Conservation (phyloP, 106 monocot genomes). For the Phalaenopsis equestris region DNA sequence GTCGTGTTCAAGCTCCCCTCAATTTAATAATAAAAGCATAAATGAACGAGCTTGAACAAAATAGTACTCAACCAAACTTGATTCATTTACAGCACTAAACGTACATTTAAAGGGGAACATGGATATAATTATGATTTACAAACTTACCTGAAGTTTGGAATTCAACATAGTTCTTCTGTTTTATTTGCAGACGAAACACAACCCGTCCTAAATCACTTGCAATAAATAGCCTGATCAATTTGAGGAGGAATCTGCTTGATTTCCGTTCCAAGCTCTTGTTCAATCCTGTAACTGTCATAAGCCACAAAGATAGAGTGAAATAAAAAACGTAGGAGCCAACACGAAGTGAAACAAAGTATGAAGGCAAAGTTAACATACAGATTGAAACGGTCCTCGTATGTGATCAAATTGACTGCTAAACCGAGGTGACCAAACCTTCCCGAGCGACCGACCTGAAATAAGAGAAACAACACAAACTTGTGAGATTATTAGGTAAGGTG, state of each 20-base stretch:
- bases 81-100: too few relatives aligned
- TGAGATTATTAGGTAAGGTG: too few relatives aligned
- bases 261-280: conserved; percentile 96
- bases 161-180: too few relatives aligned
- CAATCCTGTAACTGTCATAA: conserved; percentile 70
- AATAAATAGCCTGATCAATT: conserved; percentile 87
- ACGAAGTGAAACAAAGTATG: background rate
- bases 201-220: conserved; percentile 36
- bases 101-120: too few relatives aligned
- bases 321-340: background rate
- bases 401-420: conserved; percentile 90
- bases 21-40: too few relatives aligned
- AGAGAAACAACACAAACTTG: too few relatives aligned
- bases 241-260: conserved; percentile 92
- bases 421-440: conserved; percentile 96
- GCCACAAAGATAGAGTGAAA: background rate
- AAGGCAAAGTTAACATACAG: conserved; percentile 24
- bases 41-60: too few relatives aligned
- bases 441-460: conserved; percentile 78
- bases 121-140: too few relatives aligned
- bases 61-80: too few relatives aligned
- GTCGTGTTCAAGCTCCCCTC: too few relatives aligned
- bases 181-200: too few relatives aligned
- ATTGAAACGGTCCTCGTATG: conserved; percentile 91
- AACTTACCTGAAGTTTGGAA: too few relatives aligned